Conservation (phyloP, 306 rosid species). For the Cucurbita argyrosperma region DNA sequence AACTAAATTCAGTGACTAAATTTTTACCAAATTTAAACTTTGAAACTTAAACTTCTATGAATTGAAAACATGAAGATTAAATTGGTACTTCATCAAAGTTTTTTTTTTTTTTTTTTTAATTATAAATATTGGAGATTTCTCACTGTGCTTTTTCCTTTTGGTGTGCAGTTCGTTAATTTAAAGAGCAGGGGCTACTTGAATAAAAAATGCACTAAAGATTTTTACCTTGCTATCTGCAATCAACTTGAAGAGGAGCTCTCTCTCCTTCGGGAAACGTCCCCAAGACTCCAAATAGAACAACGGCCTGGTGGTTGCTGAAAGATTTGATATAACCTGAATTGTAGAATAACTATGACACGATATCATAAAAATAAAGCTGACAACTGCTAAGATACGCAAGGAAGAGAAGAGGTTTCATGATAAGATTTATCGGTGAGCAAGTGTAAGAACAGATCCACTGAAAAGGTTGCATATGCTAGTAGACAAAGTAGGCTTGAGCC, state of each 20-base stretch:
- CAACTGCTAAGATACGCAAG: background rate
- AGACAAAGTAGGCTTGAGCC: background rate
- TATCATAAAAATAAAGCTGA: background rate
- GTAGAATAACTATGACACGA: background rate
- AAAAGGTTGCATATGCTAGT: background rate
- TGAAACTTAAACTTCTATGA: too few relatives aligned
- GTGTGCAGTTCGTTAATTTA: background rate
- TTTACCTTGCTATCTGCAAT: slow-evolving; percentile 56
- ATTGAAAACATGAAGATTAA: too few relatives aligned
- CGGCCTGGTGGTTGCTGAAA: slow-evolving; percentile 50
- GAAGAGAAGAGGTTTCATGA: background rate
- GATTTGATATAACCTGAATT: slow-evolving; percentile 70
- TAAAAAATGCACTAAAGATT: background rate
- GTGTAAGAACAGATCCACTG: background rate
- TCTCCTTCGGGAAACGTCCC: slow-evolving; percentile 79
- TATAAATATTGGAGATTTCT: background rate
- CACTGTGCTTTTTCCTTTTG: background rate
- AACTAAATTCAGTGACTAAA: too few relatives aligned
- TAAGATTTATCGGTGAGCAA: background rate
- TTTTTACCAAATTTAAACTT: too few relatives aligned
- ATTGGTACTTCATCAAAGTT: too few relatives aligned
- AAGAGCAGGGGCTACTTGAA: too few relatives aligned
- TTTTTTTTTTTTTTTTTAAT: background rate
- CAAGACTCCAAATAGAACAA: slow-evolving; percentile 55
- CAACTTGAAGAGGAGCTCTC: slow-evolving; percentile 53